phyloP scores from a whole-genome alignment of 202 grass and related monocot species.

The Zizania palustris region DNA sequence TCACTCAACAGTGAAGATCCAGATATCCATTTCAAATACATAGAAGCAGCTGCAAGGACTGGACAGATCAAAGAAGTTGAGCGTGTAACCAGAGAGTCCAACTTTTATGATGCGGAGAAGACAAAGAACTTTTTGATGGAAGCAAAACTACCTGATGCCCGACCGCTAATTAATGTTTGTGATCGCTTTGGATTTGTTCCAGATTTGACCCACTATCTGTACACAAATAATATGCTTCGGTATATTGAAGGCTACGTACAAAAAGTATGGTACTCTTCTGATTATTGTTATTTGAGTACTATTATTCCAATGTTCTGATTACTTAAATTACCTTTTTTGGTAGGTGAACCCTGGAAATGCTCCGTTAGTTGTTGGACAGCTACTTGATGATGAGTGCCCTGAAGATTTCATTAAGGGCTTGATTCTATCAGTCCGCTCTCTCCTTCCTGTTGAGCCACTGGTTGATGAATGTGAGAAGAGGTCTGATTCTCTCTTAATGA shows the following conservation, averaged over 20 bases:
- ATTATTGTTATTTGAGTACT: constrained; percentile 12
- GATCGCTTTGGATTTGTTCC: constrained; percentile 98
- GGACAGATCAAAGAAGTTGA: constrained; percentile 99
- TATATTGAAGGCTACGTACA: constrained; percentile 99
- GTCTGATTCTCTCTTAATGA: constrained; percentile 41
- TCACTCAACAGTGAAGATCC: constrained; percentile 76
- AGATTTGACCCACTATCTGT: constrained; percentile 93
- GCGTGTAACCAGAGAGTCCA: constrained; percentile 95
- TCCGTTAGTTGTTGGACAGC: constrained; percentile 86
- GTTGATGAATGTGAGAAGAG: constrained; percentile 98
- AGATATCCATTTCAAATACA: constrained; percentile 97
- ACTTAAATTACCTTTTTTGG: constrained; percentile 12
- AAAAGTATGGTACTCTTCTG: constrained; percentile 56
- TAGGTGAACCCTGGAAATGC: constrained; percentile 97
- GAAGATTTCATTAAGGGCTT: constrained; percentile 99
- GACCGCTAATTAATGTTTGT: constrained; percentile 92
- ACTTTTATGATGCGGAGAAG: constrained; percentile 98
- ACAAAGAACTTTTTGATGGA: constrained; percentile 99
- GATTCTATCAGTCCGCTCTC: constrained; percentile 96
- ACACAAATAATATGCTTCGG: constrained; percentile 95
- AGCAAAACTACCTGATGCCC: constrained; percentile 95
- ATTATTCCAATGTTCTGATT: not conserved
- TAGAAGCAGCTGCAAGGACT: constrained; percentile 95
- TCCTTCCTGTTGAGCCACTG: constrained; percentile 91
- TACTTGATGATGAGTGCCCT: constrained; percentile 94